phyloP scores from a whole-genome alignment of 768 basidiomycete genomes.

The Kwoniella bestiolae region DNA sequence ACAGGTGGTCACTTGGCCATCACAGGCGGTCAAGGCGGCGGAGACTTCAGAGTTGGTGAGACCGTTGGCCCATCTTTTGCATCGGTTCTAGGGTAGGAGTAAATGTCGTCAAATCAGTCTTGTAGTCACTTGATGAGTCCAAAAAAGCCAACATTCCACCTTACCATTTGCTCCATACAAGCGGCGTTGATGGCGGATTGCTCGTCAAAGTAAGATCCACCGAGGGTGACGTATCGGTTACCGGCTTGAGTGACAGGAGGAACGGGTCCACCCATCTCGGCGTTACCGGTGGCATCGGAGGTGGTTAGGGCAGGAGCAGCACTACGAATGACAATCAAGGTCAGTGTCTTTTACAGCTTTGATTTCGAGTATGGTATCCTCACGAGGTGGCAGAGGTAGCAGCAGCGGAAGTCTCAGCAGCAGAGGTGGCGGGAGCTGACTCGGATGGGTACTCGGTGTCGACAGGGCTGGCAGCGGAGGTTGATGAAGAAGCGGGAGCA shows the following conservation, averaged over 20 bases:
- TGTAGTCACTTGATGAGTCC: too few relatives aligned
- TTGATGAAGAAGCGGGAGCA: neutral
- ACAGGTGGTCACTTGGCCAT: constrained; percentile 11
- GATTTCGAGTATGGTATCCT: neutral
- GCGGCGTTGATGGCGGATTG: constrained; percentile 9
- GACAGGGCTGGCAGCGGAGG: constrained; percentile 9
- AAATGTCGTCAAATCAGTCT: neutral
- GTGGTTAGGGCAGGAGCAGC: constrained; percentile 11
- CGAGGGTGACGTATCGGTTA: constrained; percentile 9
- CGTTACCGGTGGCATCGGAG: neutral
- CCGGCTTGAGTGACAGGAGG: constrained; percentile 21
- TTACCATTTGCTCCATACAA: constrained; percentile 23
- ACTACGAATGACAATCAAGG: neutral
- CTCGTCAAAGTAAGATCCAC: constrained; percentile 14
- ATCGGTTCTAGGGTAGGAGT: constrained; percentile 9
- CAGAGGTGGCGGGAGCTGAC: neutral
- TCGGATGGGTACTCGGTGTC: constrained; percentile 8
- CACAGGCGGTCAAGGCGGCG: constrained; percentile 8
- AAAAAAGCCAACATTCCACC: neutral
- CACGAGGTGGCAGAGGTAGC: constrained; percentile 17
- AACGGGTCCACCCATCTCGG: constrained; percentile 12
- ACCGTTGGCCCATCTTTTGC: constrained; percentile 21
- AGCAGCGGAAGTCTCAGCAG: constrained; percentile 1
- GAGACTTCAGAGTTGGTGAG: constrained; percentile 20
- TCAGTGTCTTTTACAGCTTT: neutral